Evolutionary conservation across 148 eudicot species (phyloP).

Genomic region (Rhododendron ferrugineum): DNA sequence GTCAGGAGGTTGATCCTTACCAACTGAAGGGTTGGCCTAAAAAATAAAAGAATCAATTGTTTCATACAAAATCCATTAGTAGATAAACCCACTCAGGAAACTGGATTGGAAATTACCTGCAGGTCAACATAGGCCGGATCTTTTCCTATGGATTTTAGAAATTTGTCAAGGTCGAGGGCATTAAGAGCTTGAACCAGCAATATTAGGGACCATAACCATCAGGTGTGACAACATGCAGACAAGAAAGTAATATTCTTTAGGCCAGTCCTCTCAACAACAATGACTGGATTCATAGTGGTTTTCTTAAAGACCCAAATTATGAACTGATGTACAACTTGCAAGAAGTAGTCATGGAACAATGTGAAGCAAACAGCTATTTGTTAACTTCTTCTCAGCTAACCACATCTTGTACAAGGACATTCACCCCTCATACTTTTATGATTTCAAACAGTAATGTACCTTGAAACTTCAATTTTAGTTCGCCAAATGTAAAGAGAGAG

Average conservation of each 20-base stretch:
- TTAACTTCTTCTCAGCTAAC: neutral
- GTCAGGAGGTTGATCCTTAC: constrained; percentile 98
- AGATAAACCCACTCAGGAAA: neutral
- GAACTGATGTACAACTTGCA: constrained; percentile 17
- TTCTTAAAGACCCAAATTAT: neutral
- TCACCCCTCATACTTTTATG: neutral
- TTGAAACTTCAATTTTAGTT: neutral
- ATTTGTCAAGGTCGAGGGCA: constrained; percentile 62
- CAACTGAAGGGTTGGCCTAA: constrained; percentile 80
- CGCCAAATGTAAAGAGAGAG: neutral
- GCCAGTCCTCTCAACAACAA: neutral
- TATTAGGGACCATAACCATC: neutral
- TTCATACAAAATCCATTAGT: neutral
- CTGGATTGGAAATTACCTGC: constrained; percentile 45
- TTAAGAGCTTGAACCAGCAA: constrained; percentile 49
- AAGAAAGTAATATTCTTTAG: neutral
- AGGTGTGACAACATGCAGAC: neutral
- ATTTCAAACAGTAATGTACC: neutral
- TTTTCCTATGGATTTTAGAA: constrained; percentile 67
- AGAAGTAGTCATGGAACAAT: neutral
- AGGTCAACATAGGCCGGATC: constrained; percentile 70
- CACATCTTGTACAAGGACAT: neutral
- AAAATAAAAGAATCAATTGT: neutral
- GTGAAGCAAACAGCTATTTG: neutral
- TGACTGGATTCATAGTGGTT: neutral